These are phyloP conservation scores for Eucommia ulmoides DNA, from an alignment of 257 asterid species.

Conservation along the genomic window DNA sequence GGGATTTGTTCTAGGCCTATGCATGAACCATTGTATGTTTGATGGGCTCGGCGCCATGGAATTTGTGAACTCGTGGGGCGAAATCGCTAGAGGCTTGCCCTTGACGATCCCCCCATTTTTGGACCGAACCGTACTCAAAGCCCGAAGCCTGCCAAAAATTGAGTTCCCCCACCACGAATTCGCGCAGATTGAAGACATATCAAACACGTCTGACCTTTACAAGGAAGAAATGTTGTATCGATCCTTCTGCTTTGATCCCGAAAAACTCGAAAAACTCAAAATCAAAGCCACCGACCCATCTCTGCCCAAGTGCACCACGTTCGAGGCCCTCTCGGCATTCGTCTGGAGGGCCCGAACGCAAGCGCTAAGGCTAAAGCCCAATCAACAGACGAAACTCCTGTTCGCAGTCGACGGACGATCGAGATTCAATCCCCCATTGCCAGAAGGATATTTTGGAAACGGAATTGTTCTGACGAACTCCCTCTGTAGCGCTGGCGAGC, in stretches of 20 bases:
- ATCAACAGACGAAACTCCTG: conserved; percentile 12
- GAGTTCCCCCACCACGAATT: conserved; percentile 1
- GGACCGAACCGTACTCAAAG: not conserved
- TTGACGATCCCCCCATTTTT: not conserved
- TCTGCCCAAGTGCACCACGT: conserved; percentile 9
- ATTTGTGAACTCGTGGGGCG: conserved; percentile 19
- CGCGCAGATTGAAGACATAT: not conserved
- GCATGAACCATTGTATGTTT: conserved; percentile 11
- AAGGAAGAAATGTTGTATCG: conserved; percentile 6
- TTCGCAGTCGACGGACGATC: conserved; percentile 15
- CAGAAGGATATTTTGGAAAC: conserved; percentile 14
- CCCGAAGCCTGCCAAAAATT: not conserved
- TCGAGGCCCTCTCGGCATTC: conserved; percentile 10
- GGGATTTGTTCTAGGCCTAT: conserved; percentile 13
- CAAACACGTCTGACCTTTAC: conserved; percentile 1
- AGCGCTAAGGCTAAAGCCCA: conserved; percentile 9
- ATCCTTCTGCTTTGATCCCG: conserved; percentile 5
- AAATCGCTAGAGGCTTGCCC: conserved; percentile 6
- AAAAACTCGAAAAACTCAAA: not conserved
- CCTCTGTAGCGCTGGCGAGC: conserved; percentile 9
- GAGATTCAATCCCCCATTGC: conserved; percentile 9
- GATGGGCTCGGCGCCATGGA: conserved; percentile 16
- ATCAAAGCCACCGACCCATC: not conserved
- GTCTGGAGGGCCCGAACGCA: conserved; percentile 12
- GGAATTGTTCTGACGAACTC: conserved; percentile 8